Evolutionary conservation across 495 filamentous ascomycete genomes (phyloP).

Genomic region (Aspergillus steynii): DNA sequence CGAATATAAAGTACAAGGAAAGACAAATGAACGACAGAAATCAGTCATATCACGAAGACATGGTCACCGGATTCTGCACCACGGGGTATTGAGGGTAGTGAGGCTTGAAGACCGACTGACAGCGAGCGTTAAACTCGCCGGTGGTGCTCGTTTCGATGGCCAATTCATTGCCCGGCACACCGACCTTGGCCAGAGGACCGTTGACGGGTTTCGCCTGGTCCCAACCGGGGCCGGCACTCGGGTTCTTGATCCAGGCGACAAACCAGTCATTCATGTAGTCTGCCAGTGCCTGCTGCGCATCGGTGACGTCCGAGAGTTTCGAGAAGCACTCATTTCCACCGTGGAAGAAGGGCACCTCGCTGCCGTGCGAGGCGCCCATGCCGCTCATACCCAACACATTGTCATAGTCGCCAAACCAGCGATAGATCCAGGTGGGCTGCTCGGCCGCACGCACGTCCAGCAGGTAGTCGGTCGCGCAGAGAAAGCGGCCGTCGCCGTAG

Average conservation of each 20-base stretch:
- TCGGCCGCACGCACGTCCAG: conserved; percentile 21
- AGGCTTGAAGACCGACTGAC: conserved; percentile 24
- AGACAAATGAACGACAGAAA: neutral
- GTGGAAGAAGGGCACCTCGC: conserved; percentile 32
- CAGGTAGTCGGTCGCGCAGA: conserved; percentile 26
- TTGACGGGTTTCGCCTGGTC: conserved; percentile 18
- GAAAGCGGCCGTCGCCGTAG: conserved; percentile 30
- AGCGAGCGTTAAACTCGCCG: conserved; percentile 25
- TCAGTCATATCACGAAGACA: conserved; percentile 5
- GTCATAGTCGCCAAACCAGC: conserved; percentile 29
- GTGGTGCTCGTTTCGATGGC: conserved; percentile 21
- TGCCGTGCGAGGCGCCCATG: conserved; percentile 26
- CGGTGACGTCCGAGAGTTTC: conserved; percentile 19
- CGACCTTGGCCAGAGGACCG: conserved; percentile 24
- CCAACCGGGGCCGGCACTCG: conserved; percentile 26
- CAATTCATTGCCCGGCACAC: conserved; percentile 24
- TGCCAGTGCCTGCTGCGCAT: conserved; percentile 23
- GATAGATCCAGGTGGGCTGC: conserved; percentile 29
- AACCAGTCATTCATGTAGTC: conserved; percentile 30
- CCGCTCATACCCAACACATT: conserved; percentile 22
- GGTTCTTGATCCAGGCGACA: conserved; percentile 27
- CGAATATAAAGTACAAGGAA: neutral
- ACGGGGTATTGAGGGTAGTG: conserved; percentile 25
- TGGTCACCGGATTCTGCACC: conserved; percentile 20
- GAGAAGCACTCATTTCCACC: conserved; percentile 31